Evolutionary conservation across 208 protist genomes (phyloP).

Genomic region (Leishmania major): DNA sequence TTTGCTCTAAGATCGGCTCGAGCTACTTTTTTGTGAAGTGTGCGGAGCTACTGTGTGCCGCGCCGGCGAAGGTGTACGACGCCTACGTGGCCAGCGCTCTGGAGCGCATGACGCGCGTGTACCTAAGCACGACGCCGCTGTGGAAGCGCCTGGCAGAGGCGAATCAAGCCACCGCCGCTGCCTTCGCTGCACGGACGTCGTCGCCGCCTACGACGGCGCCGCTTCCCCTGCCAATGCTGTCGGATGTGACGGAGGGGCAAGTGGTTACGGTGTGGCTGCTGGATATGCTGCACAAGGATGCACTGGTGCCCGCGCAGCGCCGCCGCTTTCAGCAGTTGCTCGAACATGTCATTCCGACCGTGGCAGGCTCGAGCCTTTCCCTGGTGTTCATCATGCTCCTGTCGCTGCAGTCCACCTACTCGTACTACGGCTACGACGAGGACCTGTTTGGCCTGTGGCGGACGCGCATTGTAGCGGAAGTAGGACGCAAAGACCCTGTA

Average conservation of each 20-base stretch:
- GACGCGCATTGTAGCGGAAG: slow-evolving; percentile 37
- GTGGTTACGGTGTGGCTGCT: slow-evolving; percentile 49
- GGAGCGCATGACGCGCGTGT: slow-evolving; percentile 36
- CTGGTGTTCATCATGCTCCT: slow-evolving; percentile 43
- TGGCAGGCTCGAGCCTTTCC: slow-evolving; percentile 30
- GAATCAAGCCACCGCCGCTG: slow-evolving; percentile 17
- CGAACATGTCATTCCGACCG: slow-evolving; percentile 31
- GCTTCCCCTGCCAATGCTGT: slow-evolving; percentile 16
- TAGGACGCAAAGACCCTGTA: slow-evolving; percentile 18
- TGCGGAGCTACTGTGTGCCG: slow-evolving; percentile 49
- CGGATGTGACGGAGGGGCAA: slow-evolving; percentile 37
- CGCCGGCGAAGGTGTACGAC: slow-evolving; percentile 38
- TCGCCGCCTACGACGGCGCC: background rate
- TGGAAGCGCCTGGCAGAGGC: slow-evolving; percentile 26
- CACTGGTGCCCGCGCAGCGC: slow-evolving; percentile 18
- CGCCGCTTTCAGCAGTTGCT: slow-evolving; percentile 40
- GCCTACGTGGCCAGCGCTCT: slow-evolving; percentile 32
- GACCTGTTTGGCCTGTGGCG: slow-evolving; percentile 42
- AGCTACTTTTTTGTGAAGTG: slow-evolving; percentile 72
- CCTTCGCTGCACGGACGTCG: slow-evolving; percentile 1
- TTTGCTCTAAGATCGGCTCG: slow-evolving; percentile 56
- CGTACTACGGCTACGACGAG: slow-evolving; percentile 38
- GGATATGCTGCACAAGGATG: slow-evolving; percentile 45
- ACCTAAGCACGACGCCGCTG: slow-evolving; percentile 29
- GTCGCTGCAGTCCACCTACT: slow-evolving; percentile 37